Evolutionary conservation across 208 protist genomes (phyloP), one percentile per base, ranked within the genome.

Genomic region (Trypanosoma cruzi): DNA sequence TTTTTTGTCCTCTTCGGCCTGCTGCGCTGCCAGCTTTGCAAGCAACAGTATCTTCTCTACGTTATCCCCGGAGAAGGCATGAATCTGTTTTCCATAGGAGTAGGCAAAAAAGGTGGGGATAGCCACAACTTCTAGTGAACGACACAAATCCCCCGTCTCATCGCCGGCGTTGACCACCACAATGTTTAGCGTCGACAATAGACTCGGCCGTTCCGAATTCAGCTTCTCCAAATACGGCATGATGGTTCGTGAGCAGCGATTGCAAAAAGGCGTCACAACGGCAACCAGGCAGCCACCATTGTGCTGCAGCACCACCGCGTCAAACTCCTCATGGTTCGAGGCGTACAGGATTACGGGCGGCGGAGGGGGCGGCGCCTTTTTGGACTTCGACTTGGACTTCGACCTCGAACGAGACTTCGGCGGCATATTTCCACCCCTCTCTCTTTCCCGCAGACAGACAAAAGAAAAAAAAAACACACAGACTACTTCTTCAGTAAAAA

Each of bases 21-120:
- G 42, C 18, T 79, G 64, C 2, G 76, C 77, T 4, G 90, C 84
- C 44, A 86, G 10, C 55, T 85, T 91, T 1, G 86, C 80, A 8
- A 95, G 46, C 18, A 95, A 68, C 26, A 79, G 50, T 31, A 77
- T 81, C 68, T 95, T 95, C 16, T 91, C 84, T 1, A 79, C 62
- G 55, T 91, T 95, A 59, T 95, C 80, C 6, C 90, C 90, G 11
- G 68, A 54, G 62, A 95, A 93, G 32, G 55, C 42, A 1, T 64
- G 52, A 0, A 93, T 56, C 11, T 77, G 64, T 13, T 68, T 69
- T n/a, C 90, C 90, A 67, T 88, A 90, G 14, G 81, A 73, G 72
- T 87, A 93, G 37, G 79, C 75, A 14, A 67, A 71, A 71, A 84
- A 84, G 49, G 65, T 84, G 7, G 90, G 90, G 0, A 88, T 50